Evolutionary conservation across 805 yeast species (phyloP).

Genomic region (Ogataea populi-albae): DNA sequence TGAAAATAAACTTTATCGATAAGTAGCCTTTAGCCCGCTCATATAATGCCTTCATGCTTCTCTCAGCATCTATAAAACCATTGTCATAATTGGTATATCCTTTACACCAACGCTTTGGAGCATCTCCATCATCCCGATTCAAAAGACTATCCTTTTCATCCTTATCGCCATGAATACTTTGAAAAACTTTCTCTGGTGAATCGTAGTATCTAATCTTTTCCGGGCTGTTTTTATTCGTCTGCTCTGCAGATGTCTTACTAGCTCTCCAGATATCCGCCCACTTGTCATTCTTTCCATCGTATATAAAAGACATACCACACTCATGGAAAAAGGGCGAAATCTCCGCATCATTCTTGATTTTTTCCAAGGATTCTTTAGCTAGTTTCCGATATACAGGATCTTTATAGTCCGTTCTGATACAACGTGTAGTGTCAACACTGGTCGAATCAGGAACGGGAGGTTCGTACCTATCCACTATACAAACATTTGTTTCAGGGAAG

Average conservation of each 20-base stretch:
- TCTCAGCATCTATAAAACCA: slow-evolving; percentile 27
- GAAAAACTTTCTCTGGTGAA: slow-evolving; percentile 12
- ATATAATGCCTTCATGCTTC: slow-evolving; percentile 24
- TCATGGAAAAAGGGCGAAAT: slow-evolving; percentile 24
- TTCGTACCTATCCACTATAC: slow-evolving; percentile 26
- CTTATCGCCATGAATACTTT: slow-evolving; percentile 10
- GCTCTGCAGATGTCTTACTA: slow-evolving; percentile 17
- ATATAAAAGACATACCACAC: slow-evolving; percentile 25
- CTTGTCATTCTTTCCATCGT: slow-evolving; percentile 24
- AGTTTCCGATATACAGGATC: slow-evolving; percentile 19
- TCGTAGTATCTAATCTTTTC: slow-evolving; percentile 12
- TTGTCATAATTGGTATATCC: slow-evolving; percentile 25
- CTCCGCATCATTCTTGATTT: slow-evolving; percentile 21
- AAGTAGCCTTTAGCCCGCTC: slow-evolving; percentile 18
- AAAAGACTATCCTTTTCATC: slow-evolving; percentile 1
- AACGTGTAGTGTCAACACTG: slow-evolving; percentile 27
- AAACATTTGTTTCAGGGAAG: slow-evolving; percentile 15
- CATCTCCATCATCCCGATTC: too few relatives aligned
- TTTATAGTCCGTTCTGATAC: slow-evolving; percentile 25
- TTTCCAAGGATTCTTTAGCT: slow-evolving; percentile 21
- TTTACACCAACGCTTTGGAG: slow-evolving; percentile 16
- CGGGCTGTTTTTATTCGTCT: slow-evolving; percentile 11
- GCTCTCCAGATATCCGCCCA: slow-evolving; percentile 23
- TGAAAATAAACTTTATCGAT: slow-evolving; percentile 18
- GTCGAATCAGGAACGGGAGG: slow-evolving; percentile 29